Evolutionary conservation across 176 grass and related monocot species (phyloP), one percentile per base, ranked within the genome.

Genomic region (Elaeis guineensis): DNA sequence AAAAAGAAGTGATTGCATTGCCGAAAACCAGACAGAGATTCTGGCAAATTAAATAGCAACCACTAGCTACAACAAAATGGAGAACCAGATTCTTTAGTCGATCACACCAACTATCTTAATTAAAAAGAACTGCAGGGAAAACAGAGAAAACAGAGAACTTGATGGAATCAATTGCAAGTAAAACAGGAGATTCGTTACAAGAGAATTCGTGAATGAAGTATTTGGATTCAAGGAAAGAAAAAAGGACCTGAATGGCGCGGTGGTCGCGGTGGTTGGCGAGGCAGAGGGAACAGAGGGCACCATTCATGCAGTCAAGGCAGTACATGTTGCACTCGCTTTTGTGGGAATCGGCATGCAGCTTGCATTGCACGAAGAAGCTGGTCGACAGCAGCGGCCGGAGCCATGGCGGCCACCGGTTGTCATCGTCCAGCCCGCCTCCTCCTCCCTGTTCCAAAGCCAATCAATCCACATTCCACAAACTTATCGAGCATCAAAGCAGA

Each of bases 261-360:
- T 97, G 92, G 72, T 54, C 63, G 62, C 71, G 69, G 81, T 91
- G 92, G 84, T 75, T 16, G 48, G 73, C 70, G 78, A 90, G 75
- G 78, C 92, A 97, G 63, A 87, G 72, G 4, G 92, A 85, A 76
- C 92, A 97, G 55, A 97, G 87, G 16, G 83, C 80, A 65, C 84
- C 92, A 64, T 83, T 65, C 69, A 72, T 61, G 76, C 92, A 97
- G 57, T 91, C 87, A 62, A 97, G 83, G 77, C 92, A 97, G 78
- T 82, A 97, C 92, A 91, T 91, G 78, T 97, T 97, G 75, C 92
- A 97, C 76, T 91, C 91, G 53, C 83, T 85, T 72, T 87, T 96
- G 80, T 85, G 87, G 55, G 72, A 77, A 51, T 80, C 83, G 0
- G 67, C 74, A 72, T 97, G 92, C 24, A 61, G 59, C 56, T 79